Conservation (phyloP, 2,329 filamentous ascomycete species). For the Fusarium sacchari region DNA sequence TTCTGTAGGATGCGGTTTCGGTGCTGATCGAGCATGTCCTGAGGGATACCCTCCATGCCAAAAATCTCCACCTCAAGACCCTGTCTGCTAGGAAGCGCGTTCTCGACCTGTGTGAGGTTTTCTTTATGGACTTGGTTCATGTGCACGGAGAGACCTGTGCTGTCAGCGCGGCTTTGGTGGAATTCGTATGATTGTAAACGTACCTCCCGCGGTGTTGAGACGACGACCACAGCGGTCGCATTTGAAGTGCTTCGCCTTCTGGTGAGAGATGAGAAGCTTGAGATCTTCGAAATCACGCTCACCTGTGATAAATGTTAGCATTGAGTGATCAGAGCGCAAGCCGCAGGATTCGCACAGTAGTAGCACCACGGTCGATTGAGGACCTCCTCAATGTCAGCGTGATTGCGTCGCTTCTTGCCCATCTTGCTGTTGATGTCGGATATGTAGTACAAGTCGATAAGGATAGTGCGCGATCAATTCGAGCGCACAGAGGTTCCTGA, state of each 20-base stretch:
- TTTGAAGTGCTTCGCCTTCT: conserved; percentile 99
- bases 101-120: conserved; percentile 85
- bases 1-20: conserved; percentile 86
- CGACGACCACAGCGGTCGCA: conserved; percentile 90
- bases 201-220: conserved; percentile 94
- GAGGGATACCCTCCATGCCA: conserved; percentile 96
- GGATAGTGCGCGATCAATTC: conserved; percentile 19
- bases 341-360: conserved; percentile 72
- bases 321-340: conserved; percentile 15
- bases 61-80: conserved; percentile 95
- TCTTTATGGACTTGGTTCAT: conserved; percentile 99
- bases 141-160: conserved; percentile 87
- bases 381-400: conserved; percentile 88
- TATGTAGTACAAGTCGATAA: background rate
- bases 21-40: conserved; percentile 84
- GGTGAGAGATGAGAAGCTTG: conserved; percentile 95
- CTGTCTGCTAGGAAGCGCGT: conserved; percentile 87
- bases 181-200: conserved; percentile 37
- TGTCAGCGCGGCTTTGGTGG: conserved; percentile 12
- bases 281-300: conserved; percentile 98
- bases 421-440: conserved; percentile 55
- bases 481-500: conserved; percentile 27
- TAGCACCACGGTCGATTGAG: conserved; percentile 94
- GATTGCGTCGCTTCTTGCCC: conserved; percentile 90
- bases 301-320: conserved; percentile 55